Base-by-base conservation (phyloP, 371 early-diverging fungal genomes). In the Sanchytrium tribonematis region DNA sequence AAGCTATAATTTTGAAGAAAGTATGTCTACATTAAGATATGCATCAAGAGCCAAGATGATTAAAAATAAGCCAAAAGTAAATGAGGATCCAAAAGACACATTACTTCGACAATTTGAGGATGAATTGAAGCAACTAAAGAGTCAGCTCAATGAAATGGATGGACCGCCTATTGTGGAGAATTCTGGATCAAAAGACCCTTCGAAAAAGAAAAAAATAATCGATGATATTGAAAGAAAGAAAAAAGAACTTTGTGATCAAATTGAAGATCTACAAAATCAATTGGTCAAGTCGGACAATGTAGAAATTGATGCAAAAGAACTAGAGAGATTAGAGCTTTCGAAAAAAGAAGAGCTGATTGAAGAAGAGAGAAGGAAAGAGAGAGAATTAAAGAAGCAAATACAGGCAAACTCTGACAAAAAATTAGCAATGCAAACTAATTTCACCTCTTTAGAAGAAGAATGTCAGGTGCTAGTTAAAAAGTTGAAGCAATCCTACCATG, bases 11-110 rank as follows among this genome's bases (percentile, higher is more conserved):
- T 69, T 80, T 12, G 86, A 85, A 67, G 86, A 85, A 72, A 77
- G 84, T 0, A 70, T 80, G n/a, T 74, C 78, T 22, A 88, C 88
- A 17, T 77, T 89, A 29, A 82, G 84, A 72, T 89, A 86, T 77
- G 88, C 89, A 22, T 79, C 78, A 29, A 80, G 86, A 27, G 85
- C 84, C 17, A 86, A 84, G 71, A 80, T 78, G 28, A 83, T 89
- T 67, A 74, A 75, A 29, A 88, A 86, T 73, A 77, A 75, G 31
- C 86, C 86, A 16, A 75, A 79, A 31, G 79, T 86, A 68, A 86
- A 86, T 73, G 83, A 85, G 72, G 82, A 48, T 22, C 48, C 48
- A 48, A 48, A 48, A 48, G 48, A 48, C 22, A 22, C 48, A 12
- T 22, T 48, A 12, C 22, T 48, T 5, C 48, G 48, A 48, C 48